Evolutionary conservation across 805 yeast species (phyloP).

Genomic region (Suhomyces sp.): DNA sequence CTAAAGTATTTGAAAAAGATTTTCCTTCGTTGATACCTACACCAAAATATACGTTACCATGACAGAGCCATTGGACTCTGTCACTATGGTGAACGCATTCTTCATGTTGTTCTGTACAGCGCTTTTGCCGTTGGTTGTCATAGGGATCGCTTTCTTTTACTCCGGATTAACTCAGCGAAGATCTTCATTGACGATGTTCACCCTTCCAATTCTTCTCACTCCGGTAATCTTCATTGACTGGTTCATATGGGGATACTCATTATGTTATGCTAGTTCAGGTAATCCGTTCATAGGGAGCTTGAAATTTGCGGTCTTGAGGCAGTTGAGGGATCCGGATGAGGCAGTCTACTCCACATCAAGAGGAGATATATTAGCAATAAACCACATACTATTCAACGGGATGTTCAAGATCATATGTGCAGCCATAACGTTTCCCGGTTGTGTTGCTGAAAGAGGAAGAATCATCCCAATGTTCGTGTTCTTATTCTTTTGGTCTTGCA

Average conservation of each 20-base stretch:
- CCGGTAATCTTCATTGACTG: conserved; percentile 39
- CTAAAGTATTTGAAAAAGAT: neutral
- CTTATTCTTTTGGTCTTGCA: conserved; percentile 36
- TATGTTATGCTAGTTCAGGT: conserved; percentile 34
- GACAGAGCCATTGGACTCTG: conserved; percentile 2
- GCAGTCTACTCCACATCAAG: conserved; percentile 31
- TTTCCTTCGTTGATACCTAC: neutral
- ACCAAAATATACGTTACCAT: neutral
- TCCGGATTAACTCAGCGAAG: conserved; percentile 43
- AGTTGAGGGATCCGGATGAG: conserved; percentile 16
- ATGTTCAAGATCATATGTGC: conserved; percentile 38
- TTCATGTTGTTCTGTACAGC: conserved; percentile 36
- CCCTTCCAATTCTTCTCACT: conserved; percentile 29
- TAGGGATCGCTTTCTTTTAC: conserved; percentile 40
- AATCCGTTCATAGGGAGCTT: conserved; percentile 28
- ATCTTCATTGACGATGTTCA: conserved; percentile 39
- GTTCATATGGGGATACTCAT: conserved; percentile 45
- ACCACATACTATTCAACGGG: conserved; percentile 40
- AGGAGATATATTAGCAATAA: conserved; percentile 35
- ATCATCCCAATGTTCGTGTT: conserved; percentile 40
- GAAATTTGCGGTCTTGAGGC: conserved; percentile 16
- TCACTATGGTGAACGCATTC: conserved; percentile 21
- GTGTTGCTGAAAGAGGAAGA: conserved; percentile 44
- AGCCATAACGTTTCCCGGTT: conserved; percentile 42
- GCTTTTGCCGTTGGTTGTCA: conserved; percentile 27